Base-by-base conservation (phyloP, 768 basidiomycete genomes). In the Dentipellis sp. region DNA sequence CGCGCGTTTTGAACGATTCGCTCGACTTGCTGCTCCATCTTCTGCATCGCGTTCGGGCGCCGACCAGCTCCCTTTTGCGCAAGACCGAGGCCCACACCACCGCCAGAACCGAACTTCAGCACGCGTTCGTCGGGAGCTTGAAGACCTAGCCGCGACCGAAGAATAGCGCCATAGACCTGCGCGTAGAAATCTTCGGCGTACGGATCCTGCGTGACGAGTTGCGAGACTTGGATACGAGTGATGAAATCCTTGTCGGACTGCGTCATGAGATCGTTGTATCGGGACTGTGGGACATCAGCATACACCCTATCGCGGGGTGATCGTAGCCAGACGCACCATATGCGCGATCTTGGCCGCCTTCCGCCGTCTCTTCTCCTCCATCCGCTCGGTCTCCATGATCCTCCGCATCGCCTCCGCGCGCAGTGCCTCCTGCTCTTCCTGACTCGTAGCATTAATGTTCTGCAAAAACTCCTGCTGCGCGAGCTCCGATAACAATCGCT, bases 221-320 rank as follows among this genome's bases (percentile, higher is more conserved):
- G 97, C 1, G 95, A 97, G 36, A 99, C 91, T 69, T 99, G 97
- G 60, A 99, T 98, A 22, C 97, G 85, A 37, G 97, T 98, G 72
- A 99, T 98, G 67, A 98, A 99, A 67, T 98, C 97, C 73, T 98
- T 98, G 77, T 99, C 97, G 10, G 91, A 94, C 71, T 94, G 92
- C 3, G 92, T 93, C 93, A 95, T 95, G 38, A 94, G 78, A 68
- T 94, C 91, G 63, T 95, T 95, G 66, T 94, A 94, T 58, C 90
- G 84, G 58, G 93, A 82, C 92, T 93, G 53, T 9, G 38, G 55
- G 55, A 60, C 17, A 23, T 39, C 16, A 22, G 21, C 29, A n/a
- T 40, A 12, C 9, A 14, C 29, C 29, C 17, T 3, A 11, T 10
- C 19, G 16, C n/a, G 38, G 34, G 22, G 38, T 22, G n/a, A 34